A percentile compares a stretch with the other conserved stretches of the same genome.
phyloP scores from a whole-genome alignment of 75 land plant species.

The Ceratopteris richardii region DNA sequence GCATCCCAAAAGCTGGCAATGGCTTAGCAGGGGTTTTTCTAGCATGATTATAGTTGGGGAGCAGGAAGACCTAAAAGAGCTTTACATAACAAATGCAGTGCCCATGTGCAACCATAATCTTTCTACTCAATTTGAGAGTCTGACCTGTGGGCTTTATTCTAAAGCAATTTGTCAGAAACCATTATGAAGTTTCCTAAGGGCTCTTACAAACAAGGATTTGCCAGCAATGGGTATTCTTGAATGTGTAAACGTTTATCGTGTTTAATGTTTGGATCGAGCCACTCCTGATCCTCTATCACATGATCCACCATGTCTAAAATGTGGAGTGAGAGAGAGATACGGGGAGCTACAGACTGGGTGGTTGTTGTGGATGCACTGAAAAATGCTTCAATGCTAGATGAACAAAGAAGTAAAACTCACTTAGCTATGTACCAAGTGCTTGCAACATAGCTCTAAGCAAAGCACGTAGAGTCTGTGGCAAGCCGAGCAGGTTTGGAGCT shows the following conservation, averaged over 20 bases:
- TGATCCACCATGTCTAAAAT: constrained; percentile 27
- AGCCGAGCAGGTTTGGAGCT: constrained; percentile 96
- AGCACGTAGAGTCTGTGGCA: too few relatives aligned
- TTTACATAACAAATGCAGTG: not conserved
- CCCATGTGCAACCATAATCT: constrained; percentile 6
- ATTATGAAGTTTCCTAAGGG: constrained; percentile 43
- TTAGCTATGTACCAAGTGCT: too few relatives aligned
- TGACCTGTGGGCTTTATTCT: constrained; percentile 64
- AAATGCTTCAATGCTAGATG: too few relatives aligned
- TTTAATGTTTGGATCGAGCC: constrained; percentile 21
- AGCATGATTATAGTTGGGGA: not conserved
- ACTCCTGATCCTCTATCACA: constrained; percentile 16
- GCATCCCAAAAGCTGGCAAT: constrained; percentile 17
- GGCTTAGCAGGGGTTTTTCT: constrained; percentile 14
- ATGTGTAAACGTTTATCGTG: constrained; percentile 25
- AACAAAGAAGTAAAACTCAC: too few relatives aligned
- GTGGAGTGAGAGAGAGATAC: constrained; percentile 2
- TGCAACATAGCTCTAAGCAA: too few relatives aligned
- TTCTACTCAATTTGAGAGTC: constrained; percentile 22
- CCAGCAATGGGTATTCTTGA: constrained; percentile 19
- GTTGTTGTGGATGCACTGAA: too few relatives aligned
- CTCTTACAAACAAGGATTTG: constrained; percentile 18
- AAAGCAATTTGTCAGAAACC: constrained; percentile 56
- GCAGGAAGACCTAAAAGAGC: not conserved
- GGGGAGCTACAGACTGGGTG: too few relatives aligned